A percentile compares a stretch with the other conserved stretches of the same genome.
Evolutionary conservation across 495 filamentous ascomycete species (phyloP).

Genomic region (Cairneyella variabilis): DNA sequence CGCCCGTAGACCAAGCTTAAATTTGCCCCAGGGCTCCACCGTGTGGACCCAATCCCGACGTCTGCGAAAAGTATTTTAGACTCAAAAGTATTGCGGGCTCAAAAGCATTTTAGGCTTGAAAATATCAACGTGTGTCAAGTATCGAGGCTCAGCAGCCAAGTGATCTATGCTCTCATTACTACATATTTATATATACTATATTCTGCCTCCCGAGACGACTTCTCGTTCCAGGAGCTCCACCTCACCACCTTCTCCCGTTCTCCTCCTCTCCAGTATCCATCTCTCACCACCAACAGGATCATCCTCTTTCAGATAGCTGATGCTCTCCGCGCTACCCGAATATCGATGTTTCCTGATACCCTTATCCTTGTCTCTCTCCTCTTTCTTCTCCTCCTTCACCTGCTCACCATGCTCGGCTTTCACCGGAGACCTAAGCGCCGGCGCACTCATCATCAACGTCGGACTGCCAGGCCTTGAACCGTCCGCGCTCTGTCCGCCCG

Average conservation of each 20-base stretch:
- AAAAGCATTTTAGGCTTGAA: too few species aligned
- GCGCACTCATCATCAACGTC: conserved; percentile 22
- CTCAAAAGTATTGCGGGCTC: too few species aligned
- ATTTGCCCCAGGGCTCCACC: too few species aligned
- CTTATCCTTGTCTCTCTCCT: conserved; percentile 19
- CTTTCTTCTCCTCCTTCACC: neutral
- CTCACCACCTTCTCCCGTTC: conserved; percentile 49
- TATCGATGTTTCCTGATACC: conserved; percentile 37
- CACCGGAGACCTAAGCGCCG: neutral
- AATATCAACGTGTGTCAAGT: too few species aligned
- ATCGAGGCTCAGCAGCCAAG: too few species aligned
- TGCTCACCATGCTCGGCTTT: neutral
- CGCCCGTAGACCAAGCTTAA: too few species aligned
- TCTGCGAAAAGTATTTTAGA: too few species aligned
- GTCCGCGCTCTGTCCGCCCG: conserved; percentile 10
- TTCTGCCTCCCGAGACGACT: conserved; percentile 35
- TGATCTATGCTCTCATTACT: neutral
- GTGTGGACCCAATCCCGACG: too few species aligned
- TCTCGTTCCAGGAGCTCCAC: conserved; percentile 41
- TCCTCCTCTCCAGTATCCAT: conserved; percentile 55
- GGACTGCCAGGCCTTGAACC: conserved; percentile 16
- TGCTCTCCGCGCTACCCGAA: conserved; percentile 50
- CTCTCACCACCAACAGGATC: conserved; percentile 45
- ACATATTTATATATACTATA: conserved; percentile 16
- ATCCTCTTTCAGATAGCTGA: conserved; percentile 51